A percentile compares a stretch with the other conserved stretches of the same genome.
These are phyloP conservation scores for Lentinus brumalis DNA, from an alignment of 768 basidiomycete genomes.

Conservation along the genomic window DNA sequence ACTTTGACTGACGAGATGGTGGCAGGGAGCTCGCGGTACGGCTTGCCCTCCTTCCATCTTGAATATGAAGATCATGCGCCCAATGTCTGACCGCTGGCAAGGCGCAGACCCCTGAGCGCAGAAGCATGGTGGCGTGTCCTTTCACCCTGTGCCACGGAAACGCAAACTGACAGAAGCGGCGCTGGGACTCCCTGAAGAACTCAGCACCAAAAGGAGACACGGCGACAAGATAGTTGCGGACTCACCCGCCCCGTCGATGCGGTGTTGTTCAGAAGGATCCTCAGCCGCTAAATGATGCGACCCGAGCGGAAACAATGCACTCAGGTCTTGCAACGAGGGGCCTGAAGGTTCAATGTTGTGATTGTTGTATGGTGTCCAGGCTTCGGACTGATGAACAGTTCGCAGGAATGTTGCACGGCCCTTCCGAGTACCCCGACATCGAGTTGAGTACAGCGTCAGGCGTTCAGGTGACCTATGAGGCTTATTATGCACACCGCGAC, in stretches of 20 bases:
- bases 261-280: not conserved
- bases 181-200: not conserved
- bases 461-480: not conserved
- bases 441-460: not conserved
- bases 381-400: not conserved
- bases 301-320: not conserved
- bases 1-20: not conserved
- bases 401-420: not conserved
- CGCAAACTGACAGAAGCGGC: slow-evolving; percentile 3
- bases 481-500: too few species aligned
- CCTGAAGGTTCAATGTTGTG: not conserved
- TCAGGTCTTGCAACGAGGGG: not conserved
- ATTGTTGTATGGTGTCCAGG: not conserved
- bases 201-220: not conserved
- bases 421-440: not conserved
- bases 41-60: not conserved
- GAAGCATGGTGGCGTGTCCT: not conserved
- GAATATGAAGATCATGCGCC: slow-evolving; percentile 2
- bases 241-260: not conserved
- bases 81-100: not conserved
- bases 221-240: not conserved
- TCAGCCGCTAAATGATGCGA: not conserved
- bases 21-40: not conserved
- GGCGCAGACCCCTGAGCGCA: not conserved
- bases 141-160: not conserved